phyloP scores from a whole-genome alignment of 2,329 filamentous ascomycete species.

The Penicillium verrucosum region DNA sequence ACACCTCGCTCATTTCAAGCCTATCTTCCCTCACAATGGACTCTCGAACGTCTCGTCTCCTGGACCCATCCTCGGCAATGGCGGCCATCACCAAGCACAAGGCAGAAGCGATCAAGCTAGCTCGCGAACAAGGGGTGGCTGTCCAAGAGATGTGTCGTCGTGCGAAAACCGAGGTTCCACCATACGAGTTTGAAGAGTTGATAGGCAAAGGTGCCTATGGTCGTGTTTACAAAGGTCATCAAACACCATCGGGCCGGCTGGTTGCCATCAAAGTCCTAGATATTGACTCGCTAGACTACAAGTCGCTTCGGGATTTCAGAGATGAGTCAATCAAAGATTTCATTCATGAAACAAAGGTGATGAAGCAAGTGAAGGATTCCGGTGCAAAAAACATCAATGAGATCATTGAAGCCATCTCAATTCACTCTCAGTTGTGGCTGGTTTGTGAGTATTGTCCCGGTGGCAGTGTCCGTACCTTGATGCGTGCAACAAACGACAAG shows the following conservation, averaged over 20 bases:
- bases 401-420: constrained; percentile 61
- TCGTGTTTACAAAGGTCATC: constrained; percentile 50
- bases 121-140: constrained; percentile 45
- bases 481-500: constrained; percentile 48
- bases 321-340: constrained; percentile 54
- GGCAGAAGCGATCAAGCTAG: constrained; percentile 47
- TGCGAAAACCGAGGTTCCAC: constrained; percentile 44
- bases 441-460: constrained; percentile 65
- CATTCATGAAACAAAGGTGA: constrained; percentile 60
- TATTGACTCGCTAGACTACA: constrained; percentile 50
- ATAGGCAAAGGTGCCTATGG: constrained; percentile 53
- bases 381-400: constrained; percentile 62
- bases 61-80: constrained; percentile 44
- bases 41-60: constrained; percentile 32
- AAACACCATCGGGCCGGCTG: constrained; percentile 39
- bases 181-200: constrained; percentile 50
- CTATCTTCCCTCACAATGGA: constrained; percentile 24
- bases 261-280: constrained; percentile 54
- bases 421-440: constrained; percentile 65
- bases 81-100: constrained; percentile 49
- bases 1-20: neutral
- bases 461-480: constrained; percentile 62
- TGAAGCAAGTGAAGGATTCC: constrained; percentile 61
- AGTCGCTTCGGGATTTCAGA: constrained; percentile 44
- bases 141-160: constrained; percentile 48